Conservation (phyloP, 345 rosid species). For the Carallia brachiata region DNA sequence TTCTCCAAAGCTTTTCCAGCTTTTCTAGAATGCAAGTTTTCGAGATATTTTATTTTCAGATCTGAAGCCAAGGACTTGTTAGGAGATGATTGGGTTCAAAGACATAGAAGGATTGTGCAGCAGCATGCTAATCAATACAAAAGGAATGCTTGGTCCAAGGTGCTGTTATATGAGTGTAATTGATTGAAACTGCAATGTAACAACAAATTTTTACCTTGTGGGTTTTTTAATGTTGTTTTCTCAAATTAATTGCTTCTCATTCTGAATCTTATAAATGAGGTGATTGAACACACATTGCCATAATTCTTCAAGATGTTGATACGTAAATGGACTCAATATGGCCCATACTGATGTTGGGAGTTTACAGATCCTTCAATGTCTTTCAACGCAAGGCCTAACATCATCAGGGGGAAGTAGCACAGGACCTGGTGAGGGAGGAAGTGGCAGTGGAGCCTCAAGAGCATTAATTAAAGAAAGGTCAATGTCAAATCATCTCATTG, state of each 20-base stretch:
- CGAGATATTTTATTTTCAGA: constrained; percentile 37
- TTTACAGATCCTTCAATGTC: constrained; percentile 73
- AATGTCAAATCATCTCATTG: background rate
- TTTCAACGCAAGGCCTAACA: constrained; percentile 82
- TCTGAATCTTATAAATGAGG: too few species aligned
- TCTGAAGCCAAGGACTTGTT: constrained; percentile 98
- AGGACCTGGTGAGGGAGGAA: constrained; percentile 65
- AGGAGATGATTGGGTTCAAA: constrained; percentile 99
- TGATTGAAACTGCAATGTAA: constrained; percentile 2
- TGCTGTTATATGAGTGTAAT: constrained; percentile 18
- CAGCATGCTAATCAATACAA: constrained; percentile 98
- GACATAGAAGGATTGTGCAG: constrained; percentile 93
- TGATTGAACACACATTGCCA: background rate
- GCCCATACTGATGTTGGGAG: background rate
- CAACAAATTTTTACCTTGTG: background rate
- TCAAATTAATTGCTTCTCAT: background rate
- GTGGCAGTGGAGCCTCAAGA: constrained; percentile 88
- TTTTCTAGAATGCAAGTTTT: constrained; percentile 3
- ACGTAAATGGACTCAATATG: constrained; percentile 4
- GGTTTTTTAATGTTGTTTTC: background rate
- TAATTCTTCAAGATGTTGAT: background rate
- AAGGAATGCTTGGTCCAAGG: constrained; percentile 95
- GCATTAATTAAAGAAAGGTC: constrained; percentile 88
- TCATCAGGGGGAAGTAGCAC: constrained; percentile 92
- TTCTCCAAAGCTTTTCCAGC: background rate